Base-by-base conservation (phyloP, 352 stramenopile species). In the Globisporangium echinulatum region DNA sequence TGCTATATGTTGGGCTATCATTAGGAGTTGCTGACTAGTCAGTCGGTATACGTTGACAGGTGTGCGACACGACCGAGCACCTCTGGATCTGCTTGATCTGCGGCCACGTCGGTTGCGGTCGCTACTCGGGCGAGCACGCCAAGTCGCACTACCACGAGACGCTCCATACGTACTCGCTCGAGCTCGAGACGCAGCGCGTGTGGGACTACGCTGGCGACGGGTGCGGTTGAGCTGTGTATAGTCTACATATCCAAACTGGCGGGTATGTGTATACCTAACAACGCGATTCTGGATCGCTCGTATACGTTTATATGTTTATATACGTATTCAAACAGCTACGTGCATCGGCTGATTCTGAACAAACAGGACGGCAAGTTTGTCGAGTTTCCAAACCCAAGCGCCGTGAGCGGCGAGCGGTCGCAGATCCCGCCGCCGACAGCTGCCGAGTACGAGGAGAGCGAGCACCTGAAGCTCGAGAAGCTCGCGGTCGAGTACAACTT, bases 1-100 rank as follows among this genome's bases (percentile, higher is more conserved):
- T 33, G 25, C 25, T 33, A 33, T 33, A 33, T 2, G 25, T 33
- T 33, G 25, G 25, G 49, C 14, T 51, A 43, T 40, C 37, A 36
- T 15, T 0, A 50, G 17, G 13, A 44, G 7, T 8, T 13, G 40
- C 40, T 8, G 11, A 44, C 40, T 8, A 44, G 40, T 38, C 17
- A 13, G 37, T 11, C 1, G 40, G 40, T 5, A 44, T 44, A 13
- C 40, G 40, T 44, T 44, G 40, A 59, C 56, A 82, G 64, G 66
- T 97, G 53, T 99, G 97, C 75, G 79, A 87, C 13, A 96, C 96
- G 54, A 90, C 87, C 0, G 85, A 96, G 46, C 96, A 98, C 58
- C 75, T 99, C 25, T 99, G 96, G 96, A 97, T 98, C 49, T 99
- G 96, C 64, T 67, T 99, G 36, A 97, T 98, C 53, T 99, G 96